Conservation (phyloP, 192 early-diverging fungal genomes). For the Coemansia aciculifera region DNA sequence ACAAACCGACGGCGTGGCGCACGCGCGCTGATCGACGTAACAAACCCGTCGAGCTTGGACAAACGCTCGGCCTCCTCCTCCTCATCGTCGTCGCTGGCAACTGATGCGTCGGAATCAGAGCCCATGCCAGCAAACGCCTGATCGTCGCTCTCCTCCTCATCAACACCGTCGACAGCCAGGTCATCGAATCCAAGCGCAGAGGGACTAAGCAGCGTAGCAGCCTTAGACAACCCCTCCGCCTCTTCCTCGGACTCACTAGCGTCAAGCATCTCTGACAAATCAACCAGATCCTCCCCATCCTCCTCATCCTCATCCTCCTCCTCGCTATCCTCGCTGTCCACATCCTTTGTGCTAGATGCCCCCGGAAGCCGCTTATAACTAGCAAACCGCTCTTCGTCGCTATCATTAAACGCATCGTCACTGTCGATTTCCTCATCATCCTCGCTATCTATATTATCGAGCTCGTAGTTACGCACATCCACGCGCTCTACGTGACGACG, state of each 20-base stretch:
- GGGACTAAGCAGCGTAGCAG: slow-evolving; percentile 5
- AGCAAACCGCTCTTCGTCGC: slow-evolving; percentile 83
- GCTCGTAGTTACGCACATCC: slow-evolving; percentile 61
- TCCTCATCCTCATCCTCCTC: slow-evolving; percentile 54
- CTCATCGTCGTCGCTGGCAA: slow-evolving; percentile 29
- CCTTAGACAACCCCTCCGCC: not conserved
- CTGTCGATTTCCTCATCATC: slow-evolving; percentile 95
- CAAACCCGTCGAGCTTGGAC: slow-evolving; percentile 58
- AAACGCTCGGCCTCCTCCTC: slow-evolving; percentile 48
- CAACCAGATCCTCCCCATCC: slow-evolving; percentile 56
- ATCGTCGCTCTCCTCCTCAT: slow-evolving; percentile 40
- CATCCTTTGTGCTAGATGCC: slow-evolving; percentile 16
- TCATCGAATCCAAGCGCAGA: slow-evolving; percentile 20
- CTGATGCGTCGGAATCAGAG: slow-evolving; percentile 43
- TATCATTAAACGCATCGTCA: slow-evolving; percentile 85
- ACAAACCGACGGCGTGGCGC: slow-evolving; percentile 61
- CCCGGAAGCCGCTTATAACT: slow-evolving; percentile 53
- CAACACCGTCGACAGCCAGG: slow-evolving; percentile 37
- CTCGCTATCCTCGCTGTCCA: slow-evolving; percentile 24
- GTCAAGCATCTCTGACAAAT: slow-evolving; percentile 66
- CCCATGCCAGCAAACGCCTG: slow-evolving; percentile 29
- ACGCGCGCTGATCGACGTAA: slow-evolving; percentile 67
- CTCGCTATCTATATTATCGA: slow-evolving; percentile 74
- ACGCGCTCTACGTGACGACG: slow-evolving; percentile 34
- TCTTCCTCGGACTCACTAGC: slow-evolving; percentile 27